Evolutionary conservation across 495 filamentous ascomycete genomes (phyloP).

Genomic region (Penicillium diatomitis): DNA sequence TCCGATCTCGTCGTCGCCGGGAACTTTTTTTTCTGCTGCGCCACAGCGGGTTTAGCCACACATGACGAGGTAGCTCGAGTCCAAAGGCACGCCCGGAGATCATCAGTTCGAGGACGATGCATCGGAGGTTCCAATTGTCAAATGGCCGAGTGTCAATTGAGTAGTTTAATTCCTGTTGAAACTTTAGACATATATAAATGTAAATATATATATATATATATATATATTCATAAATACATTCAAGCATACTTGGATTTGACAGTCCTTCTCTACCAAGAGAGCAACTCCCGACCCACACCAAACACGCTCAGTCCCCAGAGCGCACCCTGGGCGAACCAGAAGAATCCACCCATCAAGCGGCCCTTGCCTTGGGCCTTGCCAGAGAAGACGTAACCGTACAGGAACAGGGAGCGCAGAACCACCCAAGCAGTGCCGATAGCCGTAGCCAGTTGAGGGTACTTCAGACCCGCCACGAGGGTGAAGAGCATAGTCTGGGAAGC

Average conservation of each 20-base stretch:
- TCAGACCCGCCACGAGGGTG: slow-evolving; percentile 46
- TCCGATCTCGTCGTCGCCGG: not conserved
- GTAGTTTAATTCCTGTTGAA: no score
- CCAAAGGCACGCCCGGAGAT: no score
- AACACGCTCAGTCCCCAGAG: slow-evolving; percentile 38
- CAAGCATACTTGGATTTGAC: not conserved
- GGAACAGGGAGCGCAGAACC: slow-evolving; percentile 43
- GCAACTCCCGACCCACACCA: slow-evolving; percentile 29
- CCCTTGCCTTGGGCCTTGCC: slow-evolving; percentile 40
- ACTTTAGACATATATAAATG: no score
- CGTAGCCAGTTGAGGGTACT: slow-evolving; percentile 47
- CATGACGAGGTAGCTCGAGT: no score
- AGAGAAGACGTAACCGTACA: slow-evolving; percentile 50
- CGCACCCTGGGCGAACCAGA: slow-evolving; percentile 34
- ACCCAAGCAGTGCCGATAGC: slow-evolving; percentile 48
- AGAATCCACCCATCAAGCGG: slow-evolving; percentile 27
- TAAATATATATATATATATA: no score
- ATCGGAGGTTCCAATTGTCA: no score
- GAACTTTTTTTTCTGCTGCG: slow-evolving; percentile 14
- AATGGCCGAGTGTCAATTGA: no score
- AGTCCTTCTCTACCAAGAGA: slow-evolving; percentile 10
- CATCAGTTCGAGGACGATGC: no score
- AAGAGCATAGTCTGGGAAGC: slow-evolving; percentile 47
- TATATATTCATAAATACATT: not conserved
- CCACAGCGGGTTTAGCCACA: slow-evolving; percentile 16